Evolutionary conservation across 805 yeast genomes (phyloP).

Genomic region (Metschnikowia peoriensis): DNA sequence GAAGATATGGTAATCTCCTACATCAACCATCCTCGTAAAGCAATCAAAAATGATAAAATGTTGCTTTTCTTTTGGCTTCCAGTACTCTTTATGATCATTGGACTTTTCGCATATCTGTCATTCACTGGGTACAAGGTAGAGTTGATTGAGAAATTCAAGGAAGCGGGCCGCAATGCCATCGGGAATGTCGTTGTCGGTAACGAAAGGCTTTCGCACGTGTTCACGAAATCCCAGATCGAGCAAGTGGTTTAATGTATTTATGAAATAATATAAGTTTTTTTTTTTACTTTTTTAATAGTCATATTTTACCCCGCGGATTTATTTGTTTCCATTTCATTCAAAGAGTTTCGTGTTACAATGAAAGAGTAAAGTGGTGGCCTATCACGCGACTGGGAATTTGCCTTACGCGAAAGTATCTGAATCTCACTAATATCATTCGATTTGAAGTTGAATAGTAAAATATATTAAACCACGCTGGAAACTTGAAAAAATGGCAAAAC

Average conservation of each 20-base stretch:
- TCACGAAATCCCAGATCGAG: conserved; percentile 14
- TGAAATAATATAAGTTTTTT: neutral
- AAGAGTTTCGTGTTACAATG: too few species aligned
- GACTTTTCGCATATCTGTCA: conserved; percentile 45
- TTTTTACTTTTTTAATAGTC: too few species aligned
- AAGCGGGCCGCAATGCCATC: conserved; percentile 32
- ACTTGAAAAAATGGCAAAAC: conserved; percentile 2
- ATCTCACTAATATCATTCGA: neutral
- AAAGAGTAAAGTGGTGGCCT: neutral
- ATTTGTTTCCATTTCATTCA: neutral
- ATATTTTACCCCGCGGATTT: neutral
- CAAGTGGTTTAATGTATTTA: neutral
- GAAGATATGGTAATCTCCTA: conserved; percentile 45
- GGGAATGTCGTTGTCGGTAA: conserved; percentile 45
- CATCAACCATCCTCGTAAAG: conserved; percentile 44
- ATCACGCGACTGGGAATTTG: conserved; percentile 1
- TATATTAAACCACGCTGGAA: neutral
- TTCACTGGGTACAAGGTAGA: conserved; percentile 40
- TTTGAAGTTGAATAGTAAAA: neutral
- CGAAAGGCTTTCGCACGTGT: conserved; percentile 40
- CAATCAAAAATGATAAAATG: conserved; percentile 73
- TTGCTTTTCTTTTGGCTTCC: conserved; percentile 92
- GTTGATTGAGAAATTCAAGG: conserved; percentile 34
- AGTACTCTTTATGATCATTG: conserved; percentile 54
- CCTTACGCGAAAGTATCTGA: conserved; percentile 2